Evolutionary conservation across 805 yeast genomes (phyloP), one percentile per base, ranked within the genome.

Genomic region (Candida morakotiae): DNA sequence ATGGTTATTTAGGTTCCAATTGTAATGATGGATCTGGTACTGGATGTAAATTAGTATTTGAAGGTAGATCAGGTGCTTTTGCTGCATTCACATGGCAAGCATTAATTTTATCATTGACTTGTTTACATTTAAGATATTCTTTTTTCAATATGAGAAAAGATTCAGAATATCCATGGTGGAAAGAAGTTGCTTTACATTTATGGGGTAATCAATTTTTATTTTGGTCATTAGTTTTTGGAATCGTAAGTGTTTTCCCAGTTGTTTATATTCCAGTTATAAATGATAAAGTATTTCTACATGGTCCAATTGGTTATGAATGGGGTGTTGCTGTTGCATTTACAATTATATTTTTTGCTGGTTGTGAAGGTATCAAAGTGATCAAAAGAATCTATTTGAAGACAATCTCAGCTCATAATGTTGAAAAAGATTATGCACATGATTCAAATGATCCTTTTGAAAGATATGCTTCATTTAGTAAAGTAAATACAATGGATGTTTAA

Each of bases 261-360:
- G 77, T 86, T 26, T 86, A 86, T 60, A 87, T 87, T 45, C 95
- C 96, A 5, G 94, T 83, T n/a, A 85, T 87, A 53, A 87, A 87
- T 58, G 63, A 69, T 31, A 72, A 74, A 44, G 95, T 87, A 7
- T 87, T 87, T 56, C 65, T 81, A 48, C 95, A 87, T 58, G 66
- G 58, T 21, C 77, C 80, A 6, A 84, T 86, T 45, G 73, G 80
- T 8, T 79, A 77, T 61, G 95, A 86, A 64, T 87, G 94, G 94
- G 91, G 85, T 11, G 59, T 85, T 42, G 74, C 87, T 1, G 63
- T 81, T 44, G 85, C 77, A 0, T 72, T 79, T 43, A 62, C 82
- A 3, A 39, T 76, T 4, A 62, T 71, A 25, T 87, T 81, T 54
- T 67, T 85, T 47, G 40, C 60, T 5, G 79, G 80, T 7, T 72